These are phyloP conservation scores for Pulveroboletus sp. DNA, from an alignment of 768 basidiomycete genomes.

Conservation along the genomic window DNA sequence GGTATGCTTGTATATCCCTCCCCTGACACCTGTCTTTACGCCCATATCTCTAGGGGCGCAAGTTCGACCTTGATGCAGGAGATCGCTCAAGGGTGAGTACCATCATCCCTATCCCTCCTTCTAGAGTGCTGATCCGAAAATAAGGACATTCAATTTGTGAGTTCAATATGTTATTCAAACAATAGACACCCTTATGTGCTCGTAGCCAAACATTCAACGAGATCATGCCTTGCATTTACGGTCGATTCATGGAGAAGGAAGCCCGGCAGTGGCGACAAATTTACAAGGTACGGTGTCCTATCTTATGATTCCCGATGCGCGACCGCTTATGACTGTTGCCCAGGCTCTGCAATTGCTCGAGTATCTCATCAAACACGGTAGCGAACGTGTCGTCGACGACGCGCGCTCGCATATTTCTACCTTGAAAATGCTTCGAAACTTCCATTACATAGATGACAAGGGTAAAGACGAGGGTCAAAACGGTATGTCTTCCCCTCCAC, in stretches of 20 bases:
- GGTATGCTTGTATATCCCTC: slow-evolving; percentile 49
- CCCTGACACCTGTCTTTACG: neutral
- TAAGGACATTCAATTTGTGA: slow-evolving; percentile 96
- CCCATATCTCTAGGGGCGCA: slow-evolving; percentile 69
- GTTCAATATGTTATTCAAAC: slow-evolving; percentile 23
- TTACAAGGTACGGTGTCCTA: slow-evolving; percentile 67
- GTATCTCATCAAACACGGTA: slow-evolving; percentile 95
- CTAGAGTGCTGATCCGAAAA: slow-evolving; percentile 15
- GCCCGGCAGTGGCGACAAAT: slow-evolving; percentile 98
- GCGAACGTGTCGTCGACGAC: slow-evolving; percentile 97
- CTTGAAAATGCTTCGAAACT: slow-evolving; percentile 94
- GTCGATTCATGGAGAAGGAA: slow-evolving; percentile 96
- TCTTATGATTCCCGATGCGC: neutral
- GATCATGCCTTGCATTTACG: slow-evolving; percentile 97
- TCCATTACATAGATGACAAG: slow-evolving; percentile 98
- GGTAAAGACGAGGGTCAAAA: slow-evolving; percentile 98
- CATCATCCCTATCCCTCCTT: neutral
- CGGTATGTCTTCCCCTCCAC: slow-evolving; percentile 45
- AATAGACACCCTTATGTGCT: slow-evolving; percentile 6
- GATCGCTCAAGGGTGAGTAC: slow-evolving; percentile 87
- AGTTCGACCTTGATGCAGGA: slow-evolving; percentile 98
- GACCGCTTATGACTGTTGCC: neutral
- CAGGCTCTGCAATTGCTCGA: slow-evolving; percentile 91
- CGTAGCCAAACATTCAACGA: slow-evolving; percentile 95
- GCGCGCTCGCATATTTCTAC: slow-evolving; percentile 92